Conservation (phyloP, 139 green algal species). For the Microglena sp. region DNA sequence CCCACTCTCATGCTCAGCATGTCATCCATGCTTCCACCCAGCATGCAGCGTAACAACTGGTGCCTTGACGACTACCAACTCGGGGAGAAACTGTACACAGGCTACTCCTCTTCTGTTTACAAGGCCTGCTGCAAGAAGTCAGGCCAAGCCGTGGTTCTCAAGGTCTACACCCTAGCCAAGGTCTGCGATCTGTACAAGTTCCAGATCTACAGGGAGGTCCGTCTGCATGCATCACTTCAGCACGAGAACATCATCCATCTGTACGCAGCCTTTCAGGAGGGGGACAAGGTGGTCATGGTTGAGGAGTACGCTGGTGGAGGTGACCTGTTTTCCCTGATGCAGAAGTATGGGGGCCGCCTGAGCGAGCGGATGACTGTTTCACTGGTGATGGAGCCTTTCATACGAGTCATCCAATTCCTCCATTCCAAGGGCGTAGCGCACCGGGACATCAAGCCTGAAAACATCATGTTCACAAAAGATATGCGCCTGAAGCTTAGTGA, state of each 20-base stretch:
- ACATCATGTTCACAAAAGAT: slow-evolving; percentile 11
- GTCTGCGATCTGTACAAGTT: slow-evolving; percentile 51
- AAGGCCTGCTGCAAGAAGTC: slow-evolving; percentile 29
- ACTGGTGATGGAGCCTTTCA: slow-evolving; percentile 43
- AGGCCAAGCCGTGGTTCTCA: slow-evolving; percentile 33
- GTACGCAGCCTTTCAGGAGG: slow-evolving; percentile 43
- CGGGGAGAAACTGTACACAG: slow-evolving; percentile 45
- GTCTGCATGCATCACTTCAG: slow-evolving; percentile 30
- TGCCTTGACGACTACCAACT: slow-evolving; percentile 40
- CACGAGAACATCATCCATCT: slow-evolving; percentile 50
- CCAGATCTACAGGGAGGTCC: slow-evolving; percentile 50
- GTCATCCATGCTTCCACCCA: slow-evolving; percentile 18
- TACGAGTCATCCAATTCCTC: slow-evolving; percentile 35
- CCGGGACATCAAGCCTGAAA: slow-evolving; percentile 27
- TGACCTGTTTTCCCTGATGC: slow-evolving; percentile 40
- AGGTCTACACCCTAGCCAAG: slow-evolving; percentile 32
- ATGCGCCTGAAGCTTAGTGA: slow-evolving; percentile 38
- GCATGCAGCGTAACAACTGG: slow-evolving; percentile 40
- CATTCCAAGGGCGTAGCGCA: slow-evolving; percentile 19
- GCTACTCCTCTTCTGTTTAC: slow-evolving; percentile 29
- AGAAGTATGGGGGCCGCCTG: slow-evolving; percentile 41
- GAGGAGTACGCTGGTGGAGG: slow-evolving; percentile 40
- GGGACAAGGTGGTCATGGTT: slow-evolving; percentile 22
- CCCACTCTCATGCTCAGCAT: slow-evolving; percentile 6
- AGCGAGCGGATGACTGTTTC: slow-evolving; percentile 35